These are phyloP conservation scores for Diaporthe amygdali DNA, from an alignment of 2,329 filamentous ascomycete genomes.

Conservation along the genomic window DNA sequence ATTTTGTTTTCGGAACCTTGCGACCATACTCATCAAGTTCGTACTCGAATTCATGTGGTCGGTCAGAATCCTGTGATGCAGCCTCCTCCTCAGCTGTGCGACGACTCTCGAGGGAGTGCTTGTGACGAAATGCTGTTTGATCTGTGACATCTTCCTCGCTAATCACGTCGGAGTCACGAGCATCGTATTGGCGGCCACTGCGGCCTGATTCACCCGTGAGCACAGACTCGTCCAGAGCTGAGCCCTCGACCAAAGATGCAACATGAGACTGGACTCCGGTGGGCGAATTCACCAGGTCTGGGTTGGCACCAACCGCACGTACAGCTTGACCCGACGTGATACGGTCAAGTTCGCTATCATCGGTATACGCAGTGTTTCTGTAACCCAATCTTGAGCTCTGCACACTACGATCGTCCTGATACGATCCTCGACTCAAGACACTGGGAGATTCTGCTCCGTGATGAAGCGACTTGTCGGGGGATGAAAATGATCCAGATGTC, in stretches of 20 bases:
- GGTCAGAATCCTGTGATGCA: slow-evolving; percentile 44
- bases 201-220: slow-evolving; percentile 65
- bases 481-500: slow-evolving; percentile 63
- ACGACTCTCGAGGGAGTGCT: slow-evolving; percentile 46
- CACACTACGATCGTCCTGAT: slow-evolving; percentile 64
- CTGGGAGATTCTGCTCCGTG: slow-evolving; percentile 52
- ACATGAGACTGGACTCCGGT: slow-evolving; percentile 86
- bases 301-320: slow-evolving; percentile 72
- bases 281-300: slow-evolving; percentile 75
- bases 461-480: slow-evolving; percentile 62
- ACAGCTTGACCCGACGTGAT: slow-evolving; percentile 73
- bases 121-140: slow-evolving; percentile 38
- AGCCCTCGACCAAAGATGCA: slow-evolving; percentile 83
- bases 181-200: slow-evolving; percentile 53
- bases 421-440: slow-evolving; percentile 54
- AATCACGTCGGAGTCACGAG: slow-evolving; percentile 43
- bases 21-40: slow-evolving; percentile 63
- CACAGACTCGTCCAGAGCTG: slow-evolving; percentile 69
- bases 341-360: slow-evolving; percentile 63
- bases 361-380: slow-evolving; percentile 54
- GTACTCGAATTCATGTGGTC: slow-evolving; percentile 47
- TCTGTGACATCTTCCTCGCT: slow-evolving; percentile 40
- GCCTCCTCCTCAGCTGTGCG: slow-evolving; percentile 44
- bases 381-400: slow-evolving; percentile 62
- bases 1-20: slow-evolving; percentile 54